Evolutionary conservation across 352 stramenopile genomes (phyloP).

Genomic region (Phytophthora ohioensis): DNA sequence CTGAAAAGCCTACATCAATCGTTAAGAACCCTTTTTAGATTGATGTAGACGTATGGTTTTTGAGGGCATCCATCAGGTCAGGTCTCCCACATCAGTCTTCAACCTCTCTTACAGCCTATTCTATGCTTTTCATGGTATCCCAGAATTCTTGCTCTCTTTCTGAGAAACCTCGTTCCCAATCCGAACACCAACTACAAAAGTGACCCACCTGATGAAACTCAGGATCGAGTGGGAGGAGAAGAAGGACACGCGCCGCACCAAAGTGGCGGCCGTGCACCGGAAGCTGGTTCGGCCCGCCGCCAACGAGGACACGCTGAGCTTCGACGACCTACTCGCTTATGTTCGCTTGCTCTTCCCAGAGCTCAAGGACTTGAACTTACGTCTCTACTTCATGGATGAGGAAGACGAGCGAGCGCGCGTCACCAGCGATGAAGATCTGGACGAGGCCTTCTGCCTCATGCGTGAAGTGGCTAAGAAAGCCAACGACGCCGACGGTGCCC

Average conservation of each 20-base stretch:
- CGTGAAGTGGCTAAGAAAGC: constrained; percentile 66
- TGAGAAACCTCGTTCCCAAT: too few species aligned
- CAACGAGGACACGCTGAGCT: constrained; percentile 50
- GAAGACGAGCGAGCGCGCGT: constrained; percentile 85
- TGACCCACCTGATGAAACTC: constrained; percentile 62
- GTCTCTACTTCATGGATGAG: constrained; percentile 87
- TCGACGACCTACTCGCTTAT: constrained; percentile 74
- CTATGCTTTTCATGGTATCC: not conserved
- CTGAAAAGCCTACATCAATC: constrained; percentile 12
- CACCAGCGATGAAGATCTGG: constrained; percentile 83
- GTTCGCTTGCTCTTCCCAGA: constrained; percentile 75
- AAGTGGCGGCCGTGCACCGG: constrained; percentile 73
- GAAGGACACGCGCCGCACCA: constrained; percentile 87
- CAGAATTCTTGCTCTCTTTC: constrained; percentile 5
- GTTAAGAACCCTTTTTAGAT: too few species aligned
- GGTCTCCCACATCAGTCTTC: too few species aligned
- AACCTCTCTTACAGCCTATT: constrained; percentile 11
- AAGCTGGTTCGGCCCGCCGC: constrained; percentile 45
- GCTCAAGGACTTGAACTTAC: constrained; percentile 50
- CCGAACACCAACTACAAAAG: constrained; percentile 7
- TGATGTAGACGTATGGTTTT: too few species aligned
- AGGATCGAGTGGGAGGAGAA: constrained; percentile 86
- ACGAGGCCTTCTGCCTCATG: constrained; percentile 83
- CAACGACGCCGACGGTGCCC: constrained; percentile 29
- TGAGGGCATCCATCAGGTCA: too few species aligned